Evolutionary conservation across 2,329 filamentous ascomycete species (phyloP).

Genomic region (Colletotrichum camelliae): DNA sequence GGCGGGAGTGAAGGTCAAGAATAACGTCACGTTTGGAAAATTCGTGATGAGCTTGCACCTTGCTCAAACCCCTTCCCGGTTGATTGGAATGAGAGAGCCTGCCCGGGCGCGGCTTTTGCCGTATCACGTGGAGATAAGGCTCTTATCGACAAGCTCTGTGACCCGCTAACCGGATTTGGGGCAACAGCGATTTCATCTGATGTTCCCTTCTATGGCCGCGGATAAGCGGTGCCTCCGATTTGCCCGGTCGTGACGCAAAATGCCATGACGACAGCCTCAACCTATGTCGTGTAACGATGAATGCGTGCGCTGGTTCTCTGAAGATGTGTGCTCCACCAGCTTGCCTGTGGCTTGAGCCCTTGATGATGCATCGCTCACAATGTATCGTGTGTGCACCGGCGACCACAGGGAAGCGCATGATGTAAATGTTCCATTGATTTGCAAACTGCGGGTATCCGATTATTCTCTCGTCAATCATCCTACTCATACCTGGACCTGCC

Average conservation of each 20-base stretch:
- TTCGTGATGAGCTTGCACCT: slow-evolving; percentile 15
- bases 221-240: not conserved
- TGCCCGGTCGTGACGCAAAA: not conserved
- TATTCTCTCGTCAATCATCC: not conserved
- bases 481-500: not conserved
- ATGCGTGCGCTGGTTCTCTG: not conserved
- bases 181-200: not conserved
- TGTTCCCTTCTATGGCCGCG: not conserved
- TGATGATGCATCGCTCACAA: not conserved
- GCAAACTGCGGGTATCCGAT: not conserved
- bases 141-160: not conserved
- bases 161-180: not conserved
- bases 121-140: slow-evolving; percentile 15
- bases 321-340: not conserved
- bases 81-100: slow-evolving; percentile 13
- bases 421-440: not conserved
- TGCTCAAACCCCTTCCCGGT: slow-evolving; percentile 14
- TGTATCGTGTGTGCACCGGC: not conserved
- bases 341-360: not conserved
- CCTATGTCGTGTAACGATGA: not conserved
- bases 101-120: not conserved
- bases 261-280: not conserved
- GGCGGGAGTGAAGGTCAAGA: not conserved
- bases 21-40: slow-evolving; percentile 4
- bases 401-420: not conserved